Percentiles rank a stretch among this genome's conserved stretches.
Evolutionary conservation across 2,329 filamentous ascomycete genomes (phyloP).

Genomic region (Sporothrix variecibatus): DNA sequence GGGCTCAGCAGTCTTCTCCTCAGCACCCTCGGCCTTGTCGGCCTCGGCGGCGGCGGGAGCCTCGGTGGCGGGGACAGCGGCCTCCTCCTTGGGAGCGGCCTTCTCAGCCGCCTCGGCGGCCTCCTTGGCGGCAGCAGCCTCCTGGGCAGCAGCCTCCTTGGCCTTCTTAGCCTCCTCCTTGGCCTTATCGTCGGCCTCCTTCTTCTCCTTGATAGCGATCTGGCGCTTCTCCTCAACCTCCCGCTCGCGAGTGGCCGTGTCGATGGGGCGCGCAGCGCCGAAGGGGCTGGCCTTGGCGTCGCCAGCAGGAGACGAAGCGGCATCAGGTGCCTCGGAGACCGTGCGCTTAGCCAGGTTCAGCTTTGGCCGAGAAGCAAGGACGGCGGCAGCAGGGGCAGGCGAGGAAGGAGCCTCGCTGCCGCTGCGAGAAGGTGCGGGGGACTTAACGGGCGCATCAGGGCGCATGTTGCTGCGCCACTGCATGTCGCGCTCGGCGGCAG

Average conservation of each 20-base stretch:
- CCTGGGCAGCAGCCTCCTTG: slow-evolving; percentile 65
- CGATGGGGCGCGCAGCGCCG: slow-evolving; percentile 88
- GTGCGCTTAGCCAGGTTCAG: slow-evolving; percentile 91
- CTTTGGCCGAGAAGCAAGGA: slow-evolving; percentile 67
- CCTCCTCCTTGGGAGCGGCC: slow-evolving; percentile 12
- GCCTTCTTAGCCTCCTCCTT: slow-evolving; percentile 71
- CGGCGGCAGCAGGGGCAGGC: slow-evolving; percentile 54
- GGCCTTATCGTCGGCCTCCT: slow-evolving; percentile 81
- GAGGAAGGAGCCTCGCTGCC: slow-evolving; percentile 76
- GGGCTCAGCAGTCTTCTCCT: slow-evolving; percentile 34
- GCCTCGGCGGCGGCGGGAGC: slow-evolving; percentile 18
- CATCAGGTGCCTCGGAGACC: slow-evolving; percentile 69
- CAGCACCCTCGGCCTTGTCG: slow-evolving; percentile 31
- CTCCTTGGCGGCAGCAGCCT: slow-evolving; percentile 33
- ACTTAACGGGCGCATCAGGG: slow-evolving; percentile 68
- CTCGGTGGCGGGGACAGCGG: slow-evolving; percentile 6
- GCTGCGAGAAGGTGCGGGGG: slow-evolving; percentile 68
- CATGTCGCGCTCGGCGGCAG: slow-evolving; percentile 88
- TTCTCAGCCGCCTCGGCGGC: slow-evolving; percentile 39
- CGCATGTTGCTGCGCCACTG: slow-evolving; percentile 92
- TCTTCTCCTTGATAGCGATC: slow-evolving; percentile 75
- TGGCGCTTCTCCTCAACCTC: slow-evolving; percentile 88
- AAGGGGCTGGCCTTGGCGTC: slow-evolving; percentile 91
- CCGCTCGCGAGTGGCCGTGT: slow-evolving; percentile 85
- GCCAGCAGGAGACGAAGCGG: slow-evolving; percentile 51